Evolutionary conservation across 805 yeast genomes (phyloP).

Genomic region (Saccharomycodes ludwigii): DNA sequence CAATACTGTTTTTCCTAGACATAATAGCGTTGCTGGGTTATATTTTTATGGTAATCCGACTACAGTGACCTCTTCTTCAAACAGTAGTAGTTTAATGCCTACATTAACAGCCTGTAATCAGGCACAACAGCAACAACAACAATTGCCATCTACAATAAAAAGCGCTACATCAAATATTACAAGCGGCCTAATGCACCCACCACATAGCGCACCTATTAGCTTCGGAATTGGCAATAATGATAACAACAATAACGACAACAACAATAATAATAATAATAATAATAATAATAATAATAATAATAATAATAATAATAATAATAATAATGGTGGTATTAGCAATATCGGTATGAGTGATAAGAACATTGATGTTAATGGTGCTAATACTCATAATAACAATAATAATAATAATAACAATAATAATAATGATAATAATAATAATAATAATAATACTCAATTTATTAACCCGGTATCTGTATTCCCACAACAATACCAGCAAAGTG

Average conservation of each 20-base stretch:
- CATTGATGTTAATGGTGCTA: background rate
- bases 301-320: background rate
- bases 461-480: background rate
- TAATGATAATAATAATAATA: background rate
- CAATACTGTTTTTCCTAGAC: too few species aligned
- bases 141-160: conserved; percentile 7
- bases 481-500: too few species aligned
- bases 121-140: too few species aligned
- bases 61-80: too few species aligned
- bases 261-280: background rate
- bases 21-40: too few species aligned
- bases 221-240: conserved; percentile 1
- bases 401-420: background rate
- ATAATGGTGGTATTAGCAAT: too few species aligned
- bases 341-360: too few species aligned
- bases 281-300: background rate
- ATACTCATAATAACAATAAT: background rate
- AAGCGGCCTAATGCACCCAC: conserved; percentile 2
- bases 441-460: background rate
- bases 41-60: too few species aligned
- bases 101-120: too few species aligned
- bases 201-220: background rate
- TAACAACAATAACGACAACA: conserved; percentile 7
- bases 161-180: conserved; percentile 5
- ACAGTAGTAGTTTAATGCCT: too few species aligned